phyloP scores from a whole-genome alignment of 768 basidiomycete species.

The Psilocybe azurescens region DNA sequence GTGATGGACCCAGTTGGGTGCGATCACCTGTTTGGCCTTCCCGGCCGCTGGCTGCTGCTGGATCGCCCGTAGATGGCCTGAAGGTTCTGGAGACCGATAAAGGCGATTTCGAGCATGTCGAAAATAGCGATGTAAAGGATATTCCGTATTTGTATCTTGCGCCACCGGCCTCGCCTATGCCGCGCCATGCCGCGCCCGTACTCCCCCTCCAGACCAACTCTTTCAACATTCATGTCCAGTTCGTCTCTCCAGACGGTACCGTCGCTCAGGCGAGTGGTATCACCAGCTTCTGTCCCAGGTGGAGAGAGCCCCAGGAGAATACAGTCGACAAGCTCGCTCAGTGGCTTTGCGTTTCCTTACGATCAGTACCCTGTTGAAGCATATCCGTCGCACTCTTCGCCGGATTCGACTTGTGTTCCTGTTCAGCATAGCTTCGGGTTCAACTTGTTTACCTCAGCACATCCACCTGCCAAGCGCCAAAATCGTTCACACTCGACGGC shows the following conservation, averaged over 20 bases:
- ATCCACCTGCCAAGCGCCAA: neutral
- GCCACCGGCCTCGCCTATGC: conserved; percentile 11
- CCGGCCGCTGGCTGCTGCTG: conserved; percentile 19
- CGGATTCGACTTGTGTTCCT: neutral
- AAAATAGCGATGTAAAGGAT: conserved; percentile 22
- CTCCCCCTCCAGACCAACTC: conserved; percentile 16
- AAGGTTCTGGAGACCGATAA: conserved; percentile 9
- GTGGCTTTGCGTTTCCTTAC: conserved; percentile 1
- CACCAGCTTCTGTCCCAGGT: neutral
- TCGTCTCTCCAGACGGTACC: conserved; percentile 16
- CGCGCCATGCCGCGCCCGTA: conserved; percentile 10
- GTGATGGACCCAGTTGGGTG: conserved; percentile 60
- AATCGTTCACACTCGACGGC: conserved; percentile 16
- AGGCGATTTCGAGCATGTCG: conserved; percentile 23
- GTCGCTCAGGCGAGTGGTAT: neutral
- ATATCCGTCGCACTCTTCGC: neutral
- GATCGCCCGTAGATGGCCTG: conserved; percentile 11
- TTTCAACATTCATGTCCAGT: conserved; percentile 14
- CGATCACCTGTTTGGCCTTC: conserved; percentile 36
- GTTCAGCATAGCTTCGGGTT: conserved; percentile 1
- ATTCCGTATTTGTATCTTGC: conserved; percentile 25
- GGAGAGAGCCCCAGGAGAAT: conserved; percentile 23
- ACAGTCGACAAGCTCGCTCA: conserved; percentile 28
- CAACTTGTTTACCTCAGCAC: conserved; percentile 3
- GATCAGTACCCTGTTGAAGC: neutral